Base-by-base conservation (phyloP, 2,329 filamentous ascomycete genomes). In the Hymenoscyphus infarciens region DNA sequence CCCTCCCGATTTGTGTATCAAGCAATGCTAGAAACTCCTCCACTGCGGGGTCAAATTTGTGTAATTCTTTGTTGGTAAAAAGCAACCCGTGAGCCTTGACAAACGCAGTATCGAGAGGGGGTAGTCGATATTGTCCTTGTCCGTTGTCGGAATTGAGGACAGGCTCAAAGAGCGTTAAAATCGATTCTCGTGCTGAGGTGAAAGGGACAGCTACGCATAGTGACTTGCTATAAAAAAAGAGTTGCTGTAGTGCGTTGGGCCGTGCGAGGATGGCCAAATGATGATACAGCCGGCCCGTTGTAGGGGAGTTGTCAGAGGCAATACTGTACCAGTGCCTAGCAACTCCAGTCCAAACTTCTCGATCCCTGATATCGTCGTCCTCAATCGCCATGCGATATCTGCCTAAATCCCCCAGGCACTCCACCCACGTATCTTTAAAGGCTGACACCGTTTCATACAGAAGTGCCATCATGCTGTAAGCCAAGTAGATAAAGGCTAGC, bases 331-430 rank as follows among this genome's bases (percentile, higher is more conserved):
- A 98, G 52, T 88, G 87, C 0, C 88, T 80, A 0, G 90, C 89
- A 0, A 97, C 90, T 0, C 83, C 82, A 0, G 89, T 90, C 94
- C 94, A 98, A 0, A 87, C 84, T 57, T 96, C 91, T 0, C 70
- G 80, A 61, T 94, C 89, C 1, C 83, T 77, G 22, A 90, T 81
- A 65, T 95, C 88, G 29, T 89, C 85, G 49, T 96, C 90, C 73
- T 97, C 93, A 54, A 97, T 92, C 0, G 92, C 92, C 92, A 97
- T 97, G 65, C 82, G 74, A 54, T 96, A 97, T 22, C 93, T 81
- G 0, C 88, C 89, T 0, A 98, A 76, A 71, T 98, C 93, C 0
- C 94, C 94, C 0, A 98, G 78, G 60, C 93, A 97, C 68, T 97
- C 94, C 73, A 66, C 72, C 94, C 94, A 98, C 0, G 91, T 97